These are phyloP conservation scores for Pichia insulana DNA, from an alignment of 805 yeast species.

Conservation along the genomic window DNA sequence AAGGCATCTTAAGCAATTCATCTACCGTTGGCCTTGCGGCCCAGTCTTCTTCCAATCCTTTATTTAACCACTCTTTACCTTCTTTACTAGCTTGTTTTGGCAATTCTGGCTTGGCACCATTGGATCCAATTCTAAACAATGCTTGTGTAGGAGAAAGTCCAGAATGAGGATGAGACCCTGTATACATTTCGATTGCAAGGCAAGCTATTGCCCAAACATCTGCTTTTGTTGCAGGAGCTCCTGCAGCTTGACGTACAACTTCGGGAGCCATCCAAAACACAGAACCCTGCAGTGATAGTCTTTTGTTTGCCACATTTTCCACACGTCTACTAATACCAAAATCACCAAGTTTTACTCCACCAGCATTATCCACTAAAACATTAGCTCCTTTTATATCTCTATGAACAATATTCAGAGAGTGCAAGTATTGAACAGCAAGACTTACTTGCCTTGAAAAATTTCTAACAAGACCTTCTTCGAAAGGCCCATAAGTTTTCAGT, in stretches of 20 bases:
- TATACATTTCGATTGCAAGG: constrained; percentile 86
- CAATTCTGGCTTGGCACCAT: constrained; percentile 58
- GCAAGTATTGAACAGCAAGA: constrained; percentile 47
- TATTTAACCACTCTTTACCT: constrained; percentile 54
- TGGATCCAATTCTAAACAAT: constrained; percentile 85
- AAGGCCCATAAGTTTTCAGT: constrained; percentile 51
- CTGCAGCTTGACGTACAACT: constrained; percentile 77
- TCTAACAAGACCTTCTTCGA: constrained; percentile 50
- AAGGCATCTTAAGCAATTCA: not conserved
- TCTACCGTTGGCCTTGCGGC: constrained; percentile 49
- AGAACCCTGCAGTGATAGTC: constrained; percentile 89
- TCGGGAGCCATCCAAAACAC: constrained; percentile 99
- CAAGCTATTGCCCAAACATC: constrained; percentile 98
- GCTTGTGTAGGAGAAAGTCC: constrained; percentile 96
- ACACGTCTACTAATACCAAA: constrained; percentile 40
- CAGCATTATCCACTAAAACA: constrained; percentile 48
- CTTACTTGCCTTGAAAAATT: constrained; percentile 48
- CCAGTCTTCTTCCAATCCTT: constrained; percentile 70
- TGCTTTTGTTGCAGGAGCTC: constrained; percentile 79
- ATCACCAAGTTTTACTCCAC: constrained; percentile 56
- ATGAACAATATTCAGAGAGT: constrained; percentile 50
- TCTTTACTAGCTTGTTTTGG: constrained; percentile 59
- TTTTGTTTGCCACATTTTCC: constrained; percentile 32
- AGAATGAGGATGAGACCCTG: constrained; percentile 95
- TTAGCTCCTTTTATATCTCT: constrained; percentile 62